Conservation (phyloP, 805 yeast genomes). For the Metschnikowia noctiluminum region DNA sequence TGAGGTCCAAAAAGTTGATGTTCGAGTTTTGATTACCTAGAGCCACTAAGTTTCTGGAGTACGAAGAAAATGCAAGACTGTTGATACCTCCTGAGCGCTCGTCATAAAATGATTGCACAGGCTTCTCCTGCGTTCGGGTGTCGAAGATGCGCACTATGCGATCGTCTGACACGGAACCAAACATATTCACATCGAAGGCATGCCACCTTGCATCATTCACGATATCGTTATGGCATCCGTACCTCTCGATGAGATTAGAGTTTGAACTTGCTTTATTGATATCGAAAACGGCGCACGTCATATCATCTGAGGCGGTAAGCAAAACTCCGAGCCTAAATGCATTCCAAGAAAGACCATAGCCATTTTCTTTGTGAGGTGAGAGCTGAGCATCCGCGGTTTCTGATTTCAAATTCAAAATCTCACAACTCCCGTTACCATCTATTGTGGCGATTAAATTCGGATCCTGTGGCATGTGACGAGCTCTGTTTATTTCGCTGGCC, state of each 20-base stretch:
- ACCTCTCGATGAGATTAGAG: conserved; percentile 8
- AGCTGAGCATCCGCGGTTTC: conserved; percentile 30
- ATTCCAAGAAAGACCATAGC: conserved; percentile 75
- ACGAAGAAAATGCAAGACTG: conserved; percentile 62
- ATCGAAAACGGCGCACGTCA: conserved; percentile 61
- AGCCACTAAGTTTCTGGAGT: conserved; percentile 57
- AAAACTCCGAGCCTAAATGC: conserved; percentile 45
- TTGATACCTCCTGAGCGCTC: conserved; percentile 47
- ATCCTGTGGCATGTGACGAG: conserved; percentile 65
- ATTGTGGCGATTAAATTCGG: conserved; percentile 58
- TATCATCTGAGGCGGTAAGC: conserved; percentile 65
- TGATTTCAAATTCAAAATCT: conserved; percentile 45
- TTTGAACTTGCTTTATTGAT: conserved; percentile 16
- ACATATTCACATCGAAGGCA: conserved; percentile 42
- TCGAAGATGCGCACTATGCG: conserved; percentile 54
- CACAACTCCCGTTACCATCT: conserved; percentile 62
- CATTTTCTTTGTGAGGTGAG: conserved; percentile 59
- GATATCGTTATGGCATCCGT: conserved; percentile 46
- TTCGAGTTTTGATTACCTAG: conserved; percentile 69
- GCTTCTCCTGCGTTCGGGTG: conserved; percentile 34
- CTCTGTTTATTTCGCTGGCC: conserved; percentile 66
- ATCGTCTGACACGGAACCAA: conserved; percentile 79
- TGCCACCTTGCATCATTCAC: conserved; percentile 82
- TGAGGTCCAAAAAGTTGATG: conserved; percentile 60
- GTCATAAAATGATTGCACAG: conserved; percentile 25